Evolutionary conservation across 108 stramenopile species (phyloP).

Genomic region (Aurantiochytrium sp.): DNA sequence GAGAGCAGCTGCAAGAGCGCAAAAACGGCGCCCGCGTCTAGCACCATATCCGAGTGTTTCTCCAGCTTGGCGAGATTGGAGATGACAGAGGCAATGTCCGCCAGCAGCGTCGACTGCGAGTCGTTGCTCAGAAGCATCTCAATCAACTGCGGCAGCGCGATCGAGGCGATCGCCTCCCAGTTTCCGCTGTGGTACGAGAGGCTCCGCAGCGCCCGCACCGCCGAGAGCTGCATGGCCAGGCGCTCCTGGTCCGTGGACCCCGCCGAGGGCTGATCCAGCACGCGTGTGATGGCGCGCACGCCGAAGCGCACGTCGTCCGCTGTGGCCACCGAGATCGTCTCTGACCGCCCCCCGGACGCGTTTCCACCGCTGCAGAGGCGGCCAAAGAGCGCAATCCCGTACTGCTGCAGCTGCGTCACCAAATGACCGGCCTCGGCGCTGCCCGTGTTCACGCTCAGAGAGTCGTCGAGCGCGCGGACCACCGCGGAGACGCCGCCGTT

Average conservation of each 20-base stretch:
- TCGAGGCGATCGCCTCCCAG: neutral
- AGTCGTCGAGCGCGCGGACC: constrained; percentile 3
- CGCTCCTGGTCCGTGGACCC: neutral
- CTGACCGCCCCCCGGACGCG: neutral
- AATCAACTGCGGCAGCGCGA: constrained; percentile 15
- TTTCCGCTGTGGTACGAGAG: constrained; percentile 16
- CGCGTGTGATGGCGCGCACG: constrained; percentile 7
- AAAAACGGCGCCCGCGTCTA: constrained; percentile 12
- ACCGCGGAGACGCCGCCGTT: neutral
- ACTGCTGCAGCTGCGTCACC: neutral
- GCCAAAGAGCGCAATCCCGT: constrained; percentile 8
- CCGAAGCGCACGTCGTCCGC: neutral
- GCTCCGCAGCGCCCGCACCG: neutral
- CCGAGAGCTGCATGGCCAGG: constrained; percentile 10
- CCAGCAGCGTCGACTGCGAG: neutral
- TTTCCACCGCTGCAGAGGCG: constrained; percentile 2
- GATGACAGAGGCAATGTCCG: constrained; percentile 5
- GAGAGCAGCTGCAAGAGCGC: neutral
- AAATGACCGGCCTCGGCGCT: neutral
- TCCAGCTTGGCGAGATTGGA: neutral
- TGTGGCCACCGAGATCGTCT: neutral
- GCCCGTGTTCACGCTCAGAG: neutral
- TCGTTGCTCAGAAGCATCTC: neutral
- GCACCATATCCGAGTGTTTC: neutral
- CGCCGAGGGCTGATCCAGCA: neutral